Evolutionary conservation across 441 rosid genomes (phyloP).

Genomic region (Jatropha multifida): DNA sequence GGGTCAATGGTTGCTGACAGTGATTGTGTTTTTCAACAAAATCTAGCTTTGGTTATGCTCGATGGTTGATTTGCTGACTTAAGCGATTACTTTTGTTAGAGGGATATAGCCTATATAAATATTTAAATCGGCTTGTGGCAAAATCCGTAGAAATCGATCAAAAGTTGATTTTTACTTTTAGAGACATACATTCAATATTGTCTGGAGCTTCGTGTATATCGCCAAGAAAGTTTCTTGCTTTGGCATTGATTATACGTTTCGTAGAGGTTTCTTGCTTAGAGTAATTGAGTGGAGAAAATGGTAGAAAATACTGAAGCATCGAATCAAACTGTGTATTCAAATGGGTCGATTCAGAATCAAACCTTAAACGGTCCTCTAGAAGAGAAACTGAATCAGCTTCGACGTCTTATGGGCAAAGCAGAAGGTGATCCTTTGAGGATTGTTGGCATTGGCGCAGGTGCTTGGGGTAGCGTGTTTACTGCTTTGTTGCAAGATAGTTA

Average conservation of each 20-base stretch:
- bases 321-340: conserved; percentile 28
- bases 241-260: conserved; percentile 3
- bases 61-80: conserved; percentile 15
- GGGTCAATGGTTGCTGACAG: conserved; percentile 15
- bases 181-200: conserved; percentile 1
- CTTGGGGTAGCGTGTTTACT: conserved; percentile 96
- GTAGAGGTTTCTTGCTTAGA: background rate
- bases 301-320: conserved; percentile 32
- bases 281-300: conserved; percentile 32
- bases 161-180: background rate
- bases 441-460: conserved; percentile 95
- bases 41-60: conserved; percentile 14
- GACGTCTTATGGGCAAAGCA: conserved; percentile 62
- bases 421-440: conserved; percentile 83
- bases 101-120: background rate
- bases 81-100: background rate
- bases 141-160: background rate
- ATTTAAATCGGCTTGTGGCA: background rate
- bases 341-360: conserved; percentile 48
- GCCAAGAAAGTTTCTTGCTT: conserved; percentile 9
- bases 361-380: conserved; percentile 37
- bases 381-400: conserved; percentile 74
- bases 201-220: conserved; percentile 15
- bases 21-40: conserved; percentile 6
- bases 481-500: conserved; percentile 87